Evolutionary conservation across 2,329 filamentous ascomycete species (phyloP).

Genomic region (Sporothrix luriei): DNA sequence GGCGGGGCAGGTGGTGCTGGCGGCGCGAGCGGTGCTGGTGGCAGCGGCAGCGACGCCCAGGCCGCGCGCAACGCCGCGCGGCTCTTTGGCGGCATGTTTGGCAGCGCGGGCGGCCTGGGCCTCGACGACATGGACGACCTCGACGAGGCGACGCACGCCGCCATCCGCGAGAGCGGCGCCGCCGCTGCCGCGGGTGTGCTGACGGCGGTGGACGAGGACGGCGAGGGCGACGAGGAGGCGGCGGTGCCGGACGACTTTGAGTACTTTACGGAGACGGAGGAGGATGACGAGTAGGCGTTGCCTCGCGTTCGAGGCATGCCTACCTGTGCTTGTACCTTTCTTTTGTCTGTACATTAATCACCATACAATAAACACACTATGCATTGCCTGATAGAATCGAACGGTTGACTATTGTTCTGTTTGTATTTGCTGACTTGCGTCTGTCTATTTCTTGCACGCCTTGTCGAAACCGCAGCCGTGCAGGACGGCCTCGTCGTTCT

Average conservation of each 20-base stretch:
- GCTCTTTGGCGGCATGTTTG: constrained; percentile 34
- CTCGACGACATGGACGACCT: constrained; percentile 14
- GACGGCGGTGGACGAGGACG: constrained; percentile 85
- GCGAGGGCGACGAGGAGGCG: constrained; percentile 72
- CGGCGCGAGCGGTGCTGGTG: constrained; percentile 17
- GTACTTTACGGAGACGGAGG: constrained; percentile 70
- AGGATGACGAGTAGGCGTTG: constrained; percentile 42
- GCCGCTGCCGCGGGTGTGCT: constrained; percentile 77
- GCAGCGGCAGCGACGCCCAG: constrained; percentile 33
- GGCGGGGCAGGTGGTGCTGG: too few species aligned
- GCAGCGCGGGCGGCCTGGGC: constrained; percentile 11
- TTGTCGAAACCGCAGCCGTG: constrained; percentile 34
- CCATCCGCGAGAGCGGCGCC: constrained; percentile 53
- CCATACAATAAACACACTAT: constrained; percentile 5
- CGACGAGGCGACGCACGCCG: constrained; percentile 34
- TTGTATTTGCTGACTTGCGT: neutral
- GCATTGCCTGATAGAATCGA: too few species aligned
- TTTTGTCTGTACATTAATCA: constrained; percentile 24
- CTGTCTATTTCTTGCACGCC: neutral
- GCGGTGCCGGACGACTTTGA: constrained; percentile 72
- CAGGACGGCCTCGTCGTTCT: constrained; percentile 34
- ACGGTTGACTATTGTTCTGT: too few species aligned
- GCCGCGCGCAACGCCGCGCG: constrained; percentile 34
- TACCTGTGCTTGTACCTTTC: neutral
- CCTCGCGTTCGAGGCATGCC: too few species aligned